Percentiles rank a stretch among this genome's conserved stretches.
phyloP scores from a whole-genome alignment of 2,329 filamentous ascomycete genomes.

The Stagonosporopsis tanaceti region DNA sequence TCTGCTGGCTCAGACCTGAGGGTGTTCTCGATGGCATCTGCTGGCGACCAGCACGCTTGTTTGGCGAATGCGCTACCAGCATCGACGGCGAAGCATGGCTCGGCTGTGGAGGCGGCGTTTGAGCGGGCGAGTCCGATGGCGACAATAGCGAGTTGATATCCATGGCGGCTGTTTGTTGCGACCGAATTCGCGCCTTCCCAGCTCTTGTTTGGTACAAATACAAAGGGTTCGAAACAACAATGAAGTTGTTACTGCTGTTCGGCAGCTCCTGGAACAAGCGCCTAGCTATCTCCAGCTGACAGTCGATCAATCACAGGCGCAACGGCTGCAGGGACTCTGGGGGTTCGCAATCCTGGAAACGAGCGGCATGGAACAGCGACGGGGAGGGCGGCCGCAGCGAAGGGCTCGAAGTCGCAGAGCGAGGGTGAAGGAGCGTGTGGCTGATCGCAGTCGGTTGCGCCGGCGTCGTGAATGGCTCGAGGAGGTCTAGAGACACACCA shows the following conservation, averaged over 20 bases:
- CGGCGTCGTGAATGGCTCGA: constrained; percentile 24
- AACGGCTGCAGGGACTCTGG: constrained; percentile 25
- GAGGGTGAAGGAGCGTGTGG: constrained; percentile 25
- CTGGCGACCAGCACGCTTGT: constrained; percentile 43
- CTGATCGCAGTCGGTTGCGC: constrained; percentile 21
- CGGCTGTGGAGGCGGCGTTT: constrained; percentile 45
- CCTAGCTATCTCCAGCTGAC: constrained; percentile 4
- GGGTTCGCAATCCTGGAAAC: constrained; percentile 24
- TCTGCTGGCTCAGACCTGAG: constrained; percentile 55
- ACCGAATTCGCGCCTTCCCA: background rate
- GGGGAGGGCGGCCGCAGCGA: constrained; percentile 15
- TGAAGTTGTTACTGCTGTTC: background rate
- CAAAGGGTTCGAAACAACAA: background rate
- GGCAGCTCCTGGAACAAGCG: background rate
- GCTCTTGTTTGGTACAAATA: constrained; percentile 2
- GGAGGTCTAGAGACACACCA: constrained; percentile 1
- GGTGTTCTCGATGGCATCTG: constrained; percentile 50
- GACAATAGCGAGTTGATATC: constrained; percentile 60
- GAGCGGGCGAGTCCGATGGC: constrained; percentile 55
- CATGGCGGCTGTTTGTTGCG: constrained; percentile 44
- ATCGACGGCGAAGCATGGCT: constrained; percentile 35
- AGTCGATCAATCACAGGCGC: constrained; percentile 20
- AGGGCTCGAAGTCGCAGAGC: constrained; percentile 9
- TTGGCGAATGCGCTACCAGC: constrained; percentile 39
- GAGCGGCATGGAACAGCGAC: constrained; percentile 31